Percentiles rank a stretch among this genome's conserved stretches.
phyloP scores from a whole-genome alignment of 345 rosid genomes.

The Boechera stricta region DNA sequence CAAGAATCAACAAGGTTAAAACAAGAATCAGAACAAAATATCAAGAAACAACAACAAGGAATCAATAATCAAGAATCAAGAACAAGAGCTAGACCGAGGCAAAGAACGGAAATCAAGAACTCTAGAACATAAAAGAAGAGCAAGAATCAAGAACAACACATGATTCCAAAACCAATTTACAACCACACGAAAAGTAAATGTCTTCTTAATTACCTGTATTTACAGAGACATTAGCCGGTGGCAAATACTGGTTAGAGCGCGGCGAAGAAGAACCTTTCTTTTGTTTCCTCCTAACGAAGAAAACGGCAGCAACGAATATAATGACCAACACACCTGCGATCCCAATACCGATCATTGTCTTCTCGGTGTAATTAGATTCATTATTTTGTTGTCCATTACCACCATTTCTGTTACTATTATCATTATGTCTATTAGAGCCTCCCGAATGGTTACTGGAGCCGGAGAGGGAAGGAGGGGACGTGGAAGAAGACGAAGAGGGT shows the following conservation, averaged over 20 bases:
- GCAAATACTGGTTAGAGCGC: slow-evolving; percentile 47
- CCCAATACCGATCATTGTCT: slow-evolving; percentile 43
- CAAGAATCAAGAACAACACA: slow-evolving; percentile 5
- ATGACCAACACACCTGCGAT: slow-evolving; percentile 50
- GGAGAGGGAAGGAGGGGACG: slow-evolving; percentile 37
- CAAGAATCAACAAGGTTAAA: not conserved
- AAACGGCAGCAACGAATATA: slow-evolving; percentile 45
- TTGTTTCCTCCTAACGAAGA: slow-evolving; percentile 45
- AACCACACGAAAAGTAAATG: not conserved
- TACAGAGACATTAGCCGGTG: slow-evolving; percentile 48
- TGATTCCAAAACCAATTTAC: slow-evolving; percentile 29
- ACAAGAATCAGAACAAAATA: not conserved
- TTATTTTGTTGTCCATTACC: slow-evolving; percentile 21
- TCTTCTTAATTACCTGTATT: slow-evolving; percentile 48
- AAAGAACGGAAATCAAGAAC: not conserved
- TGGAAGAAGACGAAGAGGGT: slow-evolving; percentile 39
- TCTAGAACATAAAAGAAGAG: not conserved
- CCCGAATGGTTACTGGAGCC: slow-evolving; percentile 1
- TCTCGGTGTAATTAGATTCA: slow-evolving; percentile 32
- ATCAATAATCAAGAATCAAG: not conserved
- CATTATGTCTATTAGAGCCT: slow-evolving; percentile 27
- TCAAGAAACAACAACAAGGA: not conserved
- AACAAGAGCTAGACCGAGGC: not conserved
- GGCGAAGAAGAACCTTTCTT: slow-evolving; percentile 40
- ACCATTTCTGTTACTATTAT: slow-evolving; percentile 18